Evolutionary conservation across 2,329 filamentous ascomycete genomes (phyloP), one percentile per base, ranked within the genome.

Genomic region (Waltergamsia citrina): DNA sequence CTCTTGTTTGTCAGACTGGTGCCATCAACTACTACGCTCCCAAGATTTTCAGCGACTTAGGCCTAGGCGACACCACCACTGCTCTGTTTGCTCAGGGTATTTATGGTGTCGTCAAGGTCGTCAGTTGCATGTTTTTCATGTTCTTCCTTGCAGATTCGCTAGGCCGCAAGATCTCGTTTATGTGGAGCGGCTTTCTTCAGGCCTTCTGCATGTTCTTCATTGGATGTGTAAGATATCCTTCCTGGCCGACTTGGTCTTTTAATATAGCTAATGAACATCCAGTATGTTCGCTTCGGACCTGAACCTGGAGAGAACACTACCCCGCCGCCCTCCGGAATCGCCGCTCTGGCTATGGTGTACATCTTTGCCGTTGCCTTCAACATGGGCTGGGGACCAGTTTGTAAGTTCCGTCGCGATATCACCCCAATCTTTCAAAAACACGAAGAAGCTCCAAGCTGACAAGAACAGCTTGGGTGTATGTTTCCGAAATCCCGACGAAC

Each of bases 61-160:
- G 78, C 7, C 58, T 82, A 2, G 42, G 46, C 4, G 50, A 48
- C 4, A 71, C 66, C 3, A 53, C 64, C 15, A 66, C 67, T n/a
- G 69, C 68, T 16, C 67, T 82, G 6, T 78, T 82, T 47, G 76
- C 78, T 2, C 81, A 78, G 1, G 78, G 78, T 12, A 69, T 82
- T 41, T 82, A 81, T 46, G 78, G 78, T 6, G 67, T 81, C 26
- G 71, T 81, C 24, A 82, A 82, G 48, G 75, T 79, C 56, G 56
- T 66, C 5, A 69, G 73, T 14, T 80, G 74, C 43, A 59, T 68
- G 5, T 55, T 63, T 34, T 82, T 81, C 57, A 60, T 82, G 9
- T 53, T 79, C 42, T 73, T 80, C 42, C 66, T 71, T 7, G 74
- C 73, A 17, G 78, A 83, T 46, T 74, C 72, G 0, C 67, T 82